Evolutionary conservation across 2,329 filamentous ascomycete species (phyloP).

Genomic region (Didymella segeticola): DNA sequence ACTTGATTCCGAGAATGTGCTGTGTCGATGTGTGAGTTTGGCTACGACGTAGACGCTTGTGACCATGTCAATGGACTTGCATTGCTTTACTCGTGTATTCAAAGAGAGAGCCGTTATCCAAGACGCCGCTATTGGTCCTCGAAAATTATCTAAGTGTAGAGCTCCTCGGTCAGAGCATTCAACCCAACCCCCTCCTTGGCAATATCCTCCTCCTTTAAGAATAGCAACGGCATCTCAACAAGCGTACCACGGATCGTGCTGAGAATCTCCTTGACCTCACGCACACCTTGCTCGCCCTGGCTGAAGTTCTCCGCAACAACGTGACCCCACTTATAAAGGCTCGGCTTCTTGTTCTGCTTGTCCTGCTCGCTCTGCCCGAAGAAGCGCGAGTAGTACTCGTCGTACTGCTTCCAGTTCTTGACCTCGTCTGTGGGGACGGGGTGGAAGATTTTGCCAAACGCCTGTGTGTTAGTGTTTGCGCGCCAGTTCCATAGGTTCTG

Average conservation of each 20-base stretch:
- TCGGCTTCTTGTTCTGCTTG: slow-evolving; percentile 53
- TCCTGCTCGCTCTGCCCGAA: slow-evolving; percentile 60
- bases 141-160: slow-evolving; percentile 51
- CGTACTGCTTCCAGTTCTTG: slow-evolving; percentile 74
- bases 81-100: not conserved
- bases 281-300: slow-evolving; percentile 51
- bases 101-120: not conserved
- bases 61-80: not conserved
- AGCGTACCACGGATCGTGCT: slow-evolving; percentile 65
- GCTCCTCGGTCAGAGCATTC: slow-evolving; percentile 57
- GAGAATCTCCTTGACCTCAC: slow-evolving; percentile 72
- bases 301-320: slow-evolving; percentile 67
- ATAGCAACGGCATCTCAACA: slow-evolving; percentile 89
- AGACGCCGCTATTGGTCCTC: not conserved
- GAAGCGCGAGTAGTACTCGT: slow-evolving; percentile 71
- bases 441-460: slow-evolving; percentile 84
- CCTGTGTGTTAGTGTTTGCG: slow-evolving; percentile 78
- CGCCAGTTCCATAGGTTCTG: slow-evolving; percentile 74
- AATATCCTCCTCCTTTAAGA: slow-evolving; percentile 84
- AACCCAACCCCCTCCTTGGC: slow-evolving; percentile 77
- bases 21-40: not conserved
- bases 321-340: slow-evolving; percentile 82
- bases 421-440: slow-evolving; percentile 73
- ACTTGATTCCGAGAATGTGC: not conserved
- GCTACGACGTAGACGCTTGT: not conserved